phyloP scores from a whole-genome alignment of 1,284 basidiomycete genomes.

The Boletus smithii region DNA sequence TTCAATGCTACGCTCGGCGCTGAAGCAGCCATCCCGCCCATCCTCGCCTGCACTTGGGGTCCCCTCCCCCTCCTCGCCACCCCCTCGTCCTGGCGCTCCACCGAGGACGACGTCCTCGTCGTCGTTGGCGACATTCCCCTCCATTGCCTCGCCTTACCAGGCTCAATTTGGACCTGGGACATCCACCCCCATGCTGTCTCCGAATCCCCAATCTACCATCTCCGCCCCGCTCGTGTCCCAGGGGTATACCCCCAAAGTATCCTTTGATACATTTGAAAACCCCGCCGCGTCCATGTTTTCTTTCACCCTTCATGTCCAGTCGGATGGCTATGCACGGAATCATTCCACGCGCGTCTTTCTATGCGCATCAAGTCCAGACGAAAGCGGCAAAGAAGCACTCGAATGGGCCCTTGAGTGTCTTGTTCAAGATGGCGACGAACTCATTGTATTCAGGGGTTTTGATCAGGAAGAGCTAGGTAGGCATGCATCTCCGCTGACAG shows the following conservation, averaged over 20 bases:
- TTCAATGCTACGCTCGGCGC: slow-evolving; percentile 44
- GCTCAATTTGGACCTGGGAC: slow-evolving; percentile 15
- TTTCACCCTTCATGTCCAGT: slow-evolving; percentile 78
- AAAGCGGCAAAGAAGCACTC: slow-evolving; percentile 80
- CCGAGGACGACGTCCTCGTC: slow-evolving; percentile 19
- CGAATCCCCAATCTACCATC: slow-evolving; percentile 18
- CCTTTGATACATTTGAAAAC: slow-evolving; percentile 80
- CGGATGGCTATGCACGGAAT: slow-evolving; percentile 75
- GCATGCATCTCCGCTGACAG: slow-evolving; percentile 14
- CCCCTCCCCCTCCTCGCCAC: slow-evolving; percentile 22
- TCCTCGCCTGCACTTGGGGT: slow-evolving; percentile 24
- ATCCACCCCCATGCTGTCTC: slow-evolving; percentile 20
- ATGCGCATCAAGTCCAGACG: slow-evolving; percentile 86
- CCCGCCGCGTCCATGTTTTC: slow-evolving; percentile 71
- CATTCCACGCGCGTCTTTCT: slow-evolving; percentile 87
- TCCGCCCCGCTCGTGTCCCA: slow-evolving; percentile 37
- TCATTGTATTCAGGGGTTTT: slow-evolving; percentile 88
- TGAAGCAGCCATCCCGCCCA: slow-evolving; percentile 42
- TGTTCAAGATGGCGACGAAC: slow-evolving; percentile 91
- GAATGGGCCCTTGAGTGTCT: slow-evolving; percentile 88
- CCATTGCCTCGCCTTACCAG: slow-evolving; percentile 13
- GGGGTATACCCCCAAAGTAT: slow-evolving; percentile 81
- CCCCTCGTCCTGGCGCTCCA: slow-evolving; percentile 20
- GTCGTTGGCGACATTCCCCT: slow-evolving; percentile 18
- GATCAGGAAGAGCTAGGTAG: slow-evolving; percentile 79